Conservation (phyloP, 352 stramenopile genomes). For the Globisporangium radiosum region DNA sequence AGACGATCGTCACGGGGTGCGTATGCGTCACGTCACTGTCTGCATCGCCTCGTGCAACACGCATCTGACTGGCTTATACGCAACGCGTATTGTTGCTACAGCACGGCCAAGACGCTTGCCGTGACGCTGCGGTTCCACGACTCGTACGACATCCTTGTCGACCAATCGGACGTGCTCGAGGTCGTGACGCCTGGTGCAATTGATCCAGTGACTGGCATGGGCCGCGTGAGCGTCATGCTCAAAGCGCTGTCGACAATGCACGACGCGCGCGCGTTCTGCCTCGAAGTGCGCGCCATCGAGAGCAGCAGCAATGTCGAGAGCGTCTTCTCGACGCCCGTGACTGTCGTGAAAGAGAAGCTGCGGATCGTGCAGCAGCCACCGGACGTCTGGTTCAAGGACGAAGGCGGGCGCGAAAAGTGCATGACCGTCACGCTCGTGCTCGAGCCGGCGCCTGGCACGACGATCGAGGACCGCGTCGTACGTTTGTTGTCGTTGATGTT, state of each 20-base stretch:
- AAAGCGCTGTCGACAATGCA: constrained; percentile 44
- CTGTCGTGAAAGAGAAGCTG: constrained; percentile 75
- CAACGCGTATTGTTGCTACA: constrained; percentile 4
- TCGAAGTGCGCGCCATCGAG: constrained; percentile 50
- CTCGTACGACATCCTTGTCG: constrained; percentile 64
- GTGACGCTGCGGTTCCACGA: constrained; percentile 67
- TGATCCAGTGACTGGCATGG: constrained; percentile 33
- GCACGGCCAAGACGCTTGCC: constrained; percentile 33
- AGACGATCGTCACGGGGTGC: constrained; percentile 48
- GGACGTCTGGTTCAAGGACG: constrained; percentile 96
- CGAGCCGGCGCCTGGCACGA: constrained; percentile 49
- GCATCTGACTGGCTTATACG: neutral
- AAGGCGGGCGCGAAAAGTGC: constrained; percentile 93
- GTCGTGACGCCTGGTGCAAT: constrained; percentile 20
- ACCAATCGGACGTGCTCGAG: constrained; percentile 41
- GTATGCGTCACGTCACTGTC: constrained; percentile 4
- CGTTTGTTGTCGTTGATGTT: neutral
- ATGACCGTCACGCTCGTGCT: constrained; percentile 88
- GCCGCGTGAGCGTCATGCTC: constrained; percentile 36
- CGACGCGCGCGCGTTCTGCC: constrained; percentile 60
- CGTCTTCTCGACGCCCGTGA: constrained; percentile 54
- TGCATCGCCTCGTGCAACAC: neutral
- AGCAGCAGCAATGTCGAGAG: constrained; percentile 38
- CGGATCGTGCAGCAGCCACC: constrained; percentile 72
- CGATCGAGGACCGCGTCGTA: constrained; percentile 73